Evolutionary conservation across 1,139 yeast species (phyloP), one percentile per base, ranked within the genome.

Genomic region (Diutina siamensis): DNA sequence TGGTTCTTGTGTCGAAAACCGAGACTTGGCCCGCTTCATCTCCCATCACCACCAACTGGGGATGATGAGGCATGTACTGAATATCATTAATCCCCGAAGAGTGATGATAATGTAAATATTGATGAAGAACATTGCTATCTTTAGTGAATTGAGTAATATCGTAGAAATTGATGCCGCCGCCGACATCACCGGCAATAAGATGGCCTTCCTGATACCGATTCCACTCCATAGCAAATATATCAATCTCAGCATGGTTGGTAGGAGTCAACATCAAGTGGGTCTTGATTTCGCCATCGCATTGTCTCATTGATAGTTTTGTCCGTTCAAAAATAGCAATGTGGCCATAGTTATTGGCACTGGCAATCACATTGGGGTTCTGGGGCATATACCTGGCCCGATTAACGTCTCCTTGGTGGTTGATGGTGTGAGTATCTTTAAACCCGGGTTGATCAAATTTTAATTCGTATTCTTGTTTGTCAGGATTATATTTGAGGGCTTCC

Each of bases 261-360:
- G 42, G 32, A 7, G 7, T 17, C 5, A 38, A 25, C n/a, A n/a
- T 27, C 1, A 18, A 10, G 15, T 38, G 42, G 9, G 17, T 22
- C n/a, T 7, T 38, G n/a, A 38, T 15, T 15, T 25, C 42, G 5
- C 32, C 42, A 5, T 22, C 42, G 2, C 21, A 12, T 15, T 38
- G 32, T n/a, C 42, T 27, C 32, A 25, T 25, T 9, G 42, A n/a
- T 3, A 38, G n/a, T 13, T 35, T 35, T 1, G 82, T 75, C 49
- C 81, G 58, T 55, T 76, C 78, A 52, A 68, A 76, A 3, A 76
- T 58, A 28, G 62, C 63, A 46, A 75, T 50, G 40, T 65, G 65
- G 2, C 75, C 75, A 20, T 55, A 48, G 51, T 65, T 68, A 51
- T 68, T 70, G 32, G 65, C 63, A 53, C 69, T 63, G 18, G 74